A percentile compares a stretch with the other conserved stretches of the same genome.
Evolutionary conservation across 768 basidiomycete genomes (phyloP).

Genomic region (Cyclocybe cylindracea): DNA sequence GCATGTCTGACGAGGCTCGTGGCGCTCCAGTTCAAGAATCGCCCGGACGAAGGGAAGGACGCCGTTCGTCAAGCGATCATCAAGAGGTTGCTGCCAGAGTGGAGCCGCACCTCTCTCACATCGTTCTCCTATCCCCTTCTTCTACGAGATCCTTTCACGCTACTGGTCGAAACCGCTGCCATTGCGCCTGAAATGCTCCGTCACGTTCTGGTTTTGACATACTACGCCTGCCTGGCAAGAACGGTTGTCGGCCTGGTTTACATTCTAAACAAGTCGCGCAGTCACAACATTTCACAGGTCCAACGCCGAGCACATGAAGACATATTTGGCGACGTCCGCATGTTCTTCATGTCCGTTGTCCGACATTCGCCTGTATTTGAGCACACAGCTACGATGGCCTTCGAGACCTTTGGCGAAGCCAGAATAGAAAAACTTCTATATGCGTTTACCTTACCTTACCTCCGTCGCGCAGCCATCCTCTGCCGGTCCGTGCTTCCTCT

Average conservation of each 20-base stretch:
- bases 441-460: slow-evolving; percentile 87
- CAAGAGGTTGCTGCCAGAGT: slow-evolving; percentile 88
- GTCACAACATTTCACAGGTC: slow-evolving; percentile 45
- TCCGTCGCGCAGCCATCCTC: slow-evolving; percentile 84
- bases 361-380: slow-evolving; percentile 88
- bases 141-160: slow-evolving; percentile 85
- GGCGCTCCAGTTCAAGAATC: slow-evolving; percentile 65
- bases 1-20: slow-evolving; percentile 68
- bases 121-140: slow-evolving; percentile 86
- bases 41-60: slow-evolving; percentile 75
- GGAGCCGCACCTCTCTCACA: slow-evolving; percentile 83
- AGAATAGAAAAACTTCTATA: slow-evolving; percentile 86
- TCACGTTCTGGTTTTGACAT: slow-evolving; percentile 85
- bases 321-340: slow-evolving; percentile 81
- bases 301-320: slow-evolving; percentile 57
- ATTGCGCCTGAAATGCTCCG: slow-evolving; percentile 88
- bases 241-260: slow-evolving; percentile 86
- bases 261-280: slow-evolving; percentile 72
- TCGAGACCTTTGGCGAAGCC: slow-evolving; percentile 80
- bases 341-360: slow-evolving; percentile 91
- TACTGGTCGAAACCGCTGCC: slow-evolving; percentile 88
- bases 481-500: slow-evolving; percentile 73
- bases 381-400: slow-evolving; percentile 77
- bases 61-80: slow-evolving; percentile 83
- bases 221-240: slow-evolving; percentile 88